Evolutionary conservation across 2,329 filamentous ascomycete genomes (phyloP).

Genomic region (Fusarium fujikuroi): DNA sequence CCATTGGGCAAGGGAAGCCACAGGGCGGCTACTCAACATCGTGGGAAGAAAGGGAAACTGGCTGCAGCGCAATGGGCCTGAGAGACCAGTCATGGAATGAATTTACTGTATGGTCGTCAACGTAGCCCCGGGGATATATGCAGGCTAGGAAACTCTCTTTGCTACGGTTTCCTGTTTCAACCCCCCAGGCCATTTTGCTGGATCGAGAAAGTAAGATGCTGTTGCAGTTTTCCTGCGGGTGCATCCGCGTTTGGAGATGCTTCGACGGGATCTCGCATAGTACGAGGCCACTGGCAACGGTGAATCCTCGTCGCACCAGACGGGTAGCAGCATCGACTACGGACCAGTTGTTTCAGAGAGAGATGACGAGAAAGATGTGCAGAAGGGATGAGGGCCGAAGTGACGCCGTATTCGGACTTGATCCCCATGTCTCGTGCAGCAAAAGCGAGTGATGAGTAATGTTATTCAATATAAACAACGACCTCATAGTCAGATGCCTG

Average conservation of each 20-base stretch:
- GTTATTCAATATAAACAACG: slow-evolving; percentile 12
- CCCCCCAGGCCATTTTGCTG: slow-evolving; percentile 3
- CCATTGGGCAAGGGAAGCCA: slow-evolving; percentile 28
- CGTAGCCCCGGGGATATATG: background rate
- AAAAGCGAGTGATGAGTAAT: slow-evolving; percentile 18
- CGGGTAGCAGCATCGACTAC: slow-evolving; percentile 23
- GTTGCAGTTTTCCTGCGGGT: slow-evolving; percentile 18
- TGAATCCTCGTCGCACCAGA: slow-evolving; percentile 7
- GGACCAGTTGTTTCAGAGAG: slow-evolving; percentile 20
- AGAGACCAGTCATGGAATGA: slow-evolving; percentile 2
- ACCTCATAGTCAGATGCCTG: background rate
- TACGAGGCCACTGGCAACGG: slow-evolving; percentile 30
- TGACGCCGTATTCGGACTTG: slow-evolving; percentile 38
- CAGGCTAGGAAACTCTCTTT: background rate
- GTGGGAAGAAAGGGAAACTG: slow-evolving; percentile 40
- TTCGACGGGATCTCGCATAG: slow-evolving; percentile 39
- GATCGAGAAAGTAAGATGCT: slow-evolving; percentile 28
- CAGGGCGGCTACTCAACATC: slow-evolving; percentile 8
- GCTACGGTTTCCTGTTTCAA: background rate
- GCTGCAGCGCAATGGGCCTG: slow-evolving; percentile 22
- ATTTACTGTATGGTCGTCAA: background rate
- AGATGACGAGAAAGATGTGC: background rate
- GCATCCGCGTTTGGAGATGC: slow-evolving; percentile 33
- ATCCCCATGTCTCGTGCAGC: slow-evolving; percentile 20
- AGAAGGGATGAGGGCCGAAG: slow-evolving; percentile 29